These are phyloP conservation scores for Exophiala spinifera DNA, from an alignment of 2,329 filamentous ascomycete genomes.

Conservation along the genomic window DNA sequence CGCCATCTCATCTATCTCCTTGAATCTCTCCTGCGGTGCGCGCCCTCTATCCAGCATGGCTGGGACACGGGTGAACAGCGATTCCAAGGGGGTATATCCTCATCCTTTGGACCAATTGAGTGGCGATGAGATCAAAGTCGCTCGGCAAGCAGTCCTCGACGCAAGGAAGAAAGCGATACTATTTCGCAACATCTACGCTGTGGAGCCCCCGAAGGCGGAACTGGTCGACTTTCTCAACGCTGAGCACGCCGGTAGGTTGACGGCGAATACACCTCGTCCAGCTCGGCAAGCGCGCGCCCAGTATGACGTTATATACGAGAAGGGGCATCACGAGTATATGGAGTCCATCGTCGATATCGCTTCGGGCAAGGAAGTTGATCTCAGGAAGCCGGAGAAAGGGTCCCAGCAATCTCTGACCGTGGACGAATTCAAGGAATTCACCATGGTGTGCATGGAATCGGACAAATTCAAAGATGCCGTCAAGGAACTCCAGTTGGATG, in stretches of 20 bases:
- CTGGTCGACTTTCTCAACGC: conserved; percentile 48
- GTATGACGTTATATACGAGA: conserved; percentile 54
- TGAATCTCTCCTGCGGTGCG: neutral
- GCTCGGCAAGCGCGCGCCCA: conserved; percentile 52
- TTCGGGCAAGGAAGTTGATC: conserved; percentile 40
- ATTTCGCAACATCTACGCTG: conserved; percentile 51
- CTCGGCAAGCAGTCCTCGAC: conserved; percentile 49
- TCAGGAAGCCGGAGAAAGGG: conserved; percentile 46
- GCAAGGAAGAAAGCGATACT: conserved; percentile 36
- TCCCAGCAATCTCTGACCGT: conserved; percentile 50
- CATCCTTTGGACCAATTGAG: conserved; percentile 58
- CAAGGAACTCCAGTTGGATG: conserved; percentile 50
- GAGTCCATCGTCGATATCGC: conserved; percentile 53
- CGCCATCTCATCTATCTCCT: neutral
- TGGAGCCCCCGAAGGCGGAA: conserved; percentile 50
- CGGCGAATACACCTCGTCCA: conserved; percentile 44
- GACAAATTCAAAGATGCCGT: conserved; percentile 52
- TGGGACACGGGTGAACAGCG: conserved; percentile 9
- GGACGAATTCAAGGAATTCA: conserved; percentile 47
- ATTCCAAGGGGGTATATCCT: conserved; percentile 22
- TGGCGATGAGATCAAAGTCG: conserved; percentile 52
- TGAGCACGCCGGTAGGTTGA: conserved; percentile 46
- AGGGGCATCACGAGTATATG: conserved; percentile 54
- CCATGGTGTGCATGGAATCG: conserved; percentile 51
- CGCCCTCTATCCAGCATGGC: conserved; percentile 2